Base-by-base conservation (phyloP, 768 basidiomycete genomes). In the Candolleomyces eurysporus region DNA sequence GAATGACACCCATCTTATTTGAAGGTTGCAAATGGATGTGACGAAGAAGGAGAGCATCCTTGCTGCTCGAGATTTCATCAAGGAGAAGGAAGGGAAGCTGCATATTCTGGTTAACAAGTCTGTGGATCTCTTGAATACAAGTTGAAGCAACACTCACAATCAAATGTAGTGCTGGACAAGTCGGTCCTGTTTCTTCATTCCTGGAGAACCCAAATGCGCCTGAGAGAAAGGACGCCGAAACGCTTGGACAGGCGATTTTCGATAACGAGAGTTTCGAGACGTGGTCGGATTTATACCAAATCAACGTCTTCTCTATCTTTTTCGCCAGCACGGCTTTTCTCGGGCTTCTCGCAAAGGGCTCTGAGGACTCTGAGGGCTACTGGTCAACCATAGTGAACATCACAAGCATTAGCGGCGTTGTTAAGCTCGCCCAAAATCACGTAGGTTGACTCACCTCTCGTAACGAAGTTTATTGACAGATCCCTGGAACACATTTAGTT, bases 71-170 rank as follows among this genome's bases (percentile, higher is more conserved):
- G 77, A 82, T 43, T 51, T 76, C 11, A 79, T 91, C 45, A 76
- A 83, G 65, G 73, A 79, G 55, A 79, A 78, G 62, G 88, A 92
- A 52, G 89, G 90, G 31, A 89, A 80, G 64, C 68, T 94, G 46
- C 90, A 94, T 66, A 83, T 92, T 57, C 82, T 94, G 4, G 84
- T 93, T 40, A 94, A 94, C 77, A 93, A 93, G 91, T 93, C 61
- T 46, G 82, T 66, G 60, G 53, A 60, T 21, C 2, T 26, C 30
- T 54, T 40, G 26, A 51, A 7, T 30, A 14, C 21, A 10, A 36
- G 1, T 36, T 36, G 8, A 36, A 36, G 36, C 36, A 36, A 36
- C n/a, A 13, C 55, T 31, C 30, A 22, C 43, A 13, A 56, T 45
- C 13, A 14, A 39, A 40, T 32, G 42, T 65, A 93, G 92, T 63